phyloP scores from a whole-genome alignment of 2,329 filamentous ascomycete genomes.

The Alternaria tenuissima region DNA sequence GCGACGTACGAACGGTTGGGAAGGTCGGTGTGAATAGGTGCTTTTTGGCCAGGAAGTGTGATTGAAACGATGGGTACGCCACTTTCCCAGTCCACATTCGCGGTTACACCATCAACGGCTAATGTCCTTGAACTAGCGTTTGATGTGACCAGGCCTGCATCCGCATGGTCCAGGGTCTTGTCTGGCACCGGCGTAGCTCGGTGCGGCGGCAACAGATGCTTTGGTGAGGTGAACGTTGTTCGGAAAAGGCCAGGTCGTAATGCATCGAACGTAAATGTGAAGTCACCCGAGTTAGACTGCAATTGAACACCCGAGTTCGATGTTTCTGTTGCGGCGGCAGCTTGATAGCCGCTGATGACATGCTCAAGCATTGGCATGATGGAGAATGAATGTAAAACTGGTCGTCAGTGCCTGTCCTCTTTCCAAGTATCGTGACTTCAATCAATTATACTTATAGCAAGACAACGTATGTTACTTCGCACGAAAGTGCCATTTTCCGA shows the following conservation, averaged over 20 bases:
- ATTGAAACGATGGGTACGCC: constrained; percentile 66
- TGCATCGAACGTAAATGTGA: constrained; percentile 70
- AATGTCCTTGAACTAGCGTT: constrained; percentile 54
- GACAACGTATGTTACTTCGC: neutral
- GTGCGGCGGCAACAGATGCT: constrained; percentile 70
- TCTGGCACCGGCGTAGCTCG: constrained; percentile 64
- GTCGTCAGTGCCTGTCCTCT: neutral
- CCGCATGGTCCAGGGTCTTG: constrained; percentile 45
- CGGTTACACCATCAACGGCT: constrained; percentile 59
- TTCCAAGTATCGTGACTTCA: neutral
- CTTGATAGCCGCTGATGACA: constrained; percentile 49
- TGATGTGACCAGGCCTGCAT: constrained; percentile 46
- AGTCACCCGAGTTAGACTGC: constrained; percentile 53
- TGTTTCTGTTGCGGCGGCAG: constrained; percentile 27
- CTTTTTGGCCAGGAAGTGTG: constrained; percentile 58
- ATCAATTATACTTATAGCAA: constrained; percentile 14
- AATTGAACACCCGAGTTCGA: constrained; percentile 50
- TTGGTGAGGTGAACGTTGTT: constrained; percentile 69
- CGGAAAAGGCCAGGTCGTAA: constrained; percentile 71
- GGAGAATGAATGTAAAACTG: constrained; percentile 5
- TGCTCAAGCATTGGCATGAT: constrained; percentile 61
- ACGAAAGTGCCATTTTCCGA: neutral
- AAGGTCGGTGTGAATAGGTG: constrained; percentile 69
- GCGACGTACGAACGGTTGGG: constrained; percentile 71
- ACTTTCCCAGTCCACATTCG: constrained; percentile 66